Evolutionary conservation across 768 basidiomycete genomes (phyloP).

Genomic region (Tylopilus subfusipes): DNA sequence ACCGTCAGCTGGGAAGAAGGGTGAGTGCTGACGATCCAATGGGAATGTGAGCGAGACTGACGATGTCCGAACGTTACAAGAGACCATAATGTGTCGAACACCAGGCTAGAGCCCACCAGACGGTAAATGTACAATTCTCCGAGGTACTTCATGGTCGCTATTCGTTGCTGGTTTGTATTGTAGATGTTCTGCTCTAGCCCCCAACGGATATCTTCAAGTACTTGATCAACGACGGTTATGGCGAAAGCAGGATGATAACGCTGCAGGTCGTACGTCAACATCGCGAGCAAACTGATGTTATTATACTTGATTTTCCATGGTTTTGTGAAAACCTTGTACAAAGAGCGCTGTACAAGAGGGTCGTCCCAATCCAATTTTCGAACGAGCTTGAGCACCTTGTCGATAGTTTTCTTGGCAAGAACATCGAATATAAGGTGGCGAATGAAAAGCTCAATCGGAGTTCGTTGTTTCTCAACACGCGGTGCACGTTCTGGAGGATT

Average conservation of each 20-base stretch:
- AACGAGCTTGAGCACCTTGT: constrained; percentile 90
- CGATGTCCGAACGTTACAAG: constrained; percentile 94
- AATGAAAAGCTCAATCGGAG: constrained; percentile 89
- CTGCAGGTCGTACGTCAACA: constrained; percentile 92
- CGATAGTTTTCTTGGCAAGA: constrained; percentile 87
- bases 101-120: constrained; percentile 78
- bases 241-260: constrained; percentile 89
- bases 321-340: constrained; percentile 93
- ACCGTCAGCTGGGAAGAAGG: constrained; percentile 65
- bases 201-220: constrained; percentile 86
- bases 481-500: constrained; percentile 95
- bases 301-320: constrained; percentile 97
- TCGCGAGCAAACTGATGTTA: constrained; percentile 85
- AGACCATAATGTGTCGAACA: constrained; percentile 94
- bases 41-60: constrained; percentile 41
- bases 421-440: constrained; percentile 94
- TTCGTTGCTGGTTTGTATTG: constrained; percentile 88
- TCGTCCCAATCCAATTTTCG: constrained; percentile 98
- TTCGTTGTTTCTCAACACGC: constrained; percentile 77
- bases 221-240: constrained; percentile 87
- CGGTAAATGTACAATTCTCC: constrained; percentile 98
- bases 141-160: constrained; percentile 91
- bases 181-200: constrained; percentile 95
- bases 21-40: constrained; percentile 7
- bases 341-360: constrained; percentile 48